Percentiles rank a stretch among this genome's conserved stretches.
phyloP scores from a whole-genome alignment of 805 yeast species.

The Kuraishia borneana region DNA sequence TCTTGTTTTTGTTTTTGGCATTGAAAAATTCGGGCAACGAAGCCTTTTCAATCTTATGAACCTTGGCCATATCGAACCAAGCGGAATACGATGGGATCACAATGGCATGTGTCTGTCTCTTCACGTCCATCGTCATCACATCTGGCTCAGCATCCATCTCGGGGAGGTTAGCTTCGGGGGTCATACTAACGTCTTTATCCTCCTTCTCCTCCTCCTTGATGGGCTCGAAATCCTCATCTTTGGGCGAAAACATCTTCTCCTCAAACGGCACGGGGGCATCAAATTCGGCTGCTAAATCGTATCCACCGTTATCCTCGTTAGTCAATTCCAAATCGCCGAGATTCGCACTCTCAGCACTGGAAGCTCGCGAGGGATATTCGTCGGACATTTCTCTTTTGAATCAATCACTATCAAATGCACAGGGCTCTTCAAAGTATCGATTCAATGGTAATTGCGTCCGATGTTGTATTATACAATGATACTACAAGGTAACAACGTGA shows the following conservation, averaged over 20 bases:
- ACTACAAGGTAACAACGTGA: too few species aligned
- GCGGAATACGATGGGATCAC: conserved; percentile 79
- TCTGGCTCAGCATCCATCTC: neutral
- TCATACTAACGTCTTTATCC: conserved; percentile 1
- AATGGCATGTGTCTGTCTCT: conserved; percentile 68
- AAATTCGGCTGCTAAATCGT: too few species aligned
- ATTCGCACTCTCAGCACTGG: neutral
- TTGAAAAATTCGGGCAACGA: conserved; percentile 85
- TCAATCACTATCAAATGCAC: too few species aligned
- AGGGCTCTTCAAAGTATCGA: too few species aligned
- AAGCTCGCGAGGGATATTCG: too few species aligned
- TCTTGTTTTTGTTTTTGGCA: conserved; percentile 49
- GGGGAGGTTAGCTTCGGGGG: neutral
- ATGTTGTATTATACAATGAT: too few species aligned
- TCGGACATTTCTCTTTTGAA: too few species aligned
- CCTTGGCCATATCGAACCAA: conserved; percentile 70
- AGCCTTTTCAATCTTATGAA: conserved; percentile 70
- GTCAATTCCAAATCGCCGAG: neutral
- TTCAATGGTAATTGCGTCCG: too few species aligned
- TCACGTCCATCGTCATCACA: neutral
- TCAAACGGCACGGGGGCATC: too few species aligned
- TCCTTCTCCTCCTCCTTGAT: neutral
- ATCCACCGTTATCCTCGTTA: too few species aligned
- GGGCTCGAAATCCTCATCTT: neutral
- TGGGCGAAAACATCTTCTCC: too few species aligned